Evolutionary conservation across 257 asterid species (phyloP), one percentile per base, ranked within the genome.

Genomic region (Penstemon barbatus): DNA sequence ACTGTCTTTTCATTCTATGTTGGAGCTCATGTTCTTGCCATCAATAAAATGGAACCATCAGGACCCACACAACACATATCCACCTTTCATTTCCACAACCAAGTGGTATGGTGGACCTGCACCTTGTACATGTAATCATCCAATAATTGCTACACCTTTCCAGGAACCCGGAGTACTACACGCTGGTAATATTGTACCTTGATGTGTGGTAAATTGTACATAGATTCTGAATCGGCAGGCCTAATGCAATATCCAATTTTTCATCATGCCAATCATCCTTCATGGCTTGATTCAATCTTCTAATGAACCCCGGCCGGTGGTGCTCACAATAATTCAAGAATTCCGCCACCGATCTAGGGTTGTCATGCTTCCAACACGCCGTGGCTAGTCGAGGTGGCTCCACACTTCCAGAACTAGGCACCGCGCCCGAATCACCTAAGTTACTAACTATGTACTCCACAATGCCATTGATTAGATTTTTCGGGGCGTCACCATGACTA

Each of bases 201-300:
- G 70, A 73, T 63, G 75, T 44, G 65, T 74, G 75, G 7, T 73
- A 19, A 42, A 6, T 36, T 58, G 71, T 61, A 71, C 92, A 83
- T 5, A 80, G 59, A 66, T 72, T 50, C 56, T 64, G 69, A 46
- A 66, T 78, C 37, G 84, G 71, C 77, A 61, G 54, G 39, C 89
- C 96, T 19, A 87, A 55, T 36, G 77, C 82, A 13, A 71, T 71
- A 19, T 73, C 83, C 50, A 86, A 57, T 56, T 12, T 80, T 40
- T 62, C 76, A 49, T 91, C 91, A 46, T 69, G 71, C 93, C 92
- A 88, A 7, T 75, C 81, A 55, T 78, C 75, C 77, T 62, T 82
- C 90, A 89, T 72, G 5, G 65, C 85, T 25, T 63, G 84, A 61
- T 91, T 91, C 87, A 88, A 74, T 61, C 84, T 81, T 12, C 86